Base-by-base conservation (phyloP, 805 yeast species). In the Candida xiaguanensis region DNA sequence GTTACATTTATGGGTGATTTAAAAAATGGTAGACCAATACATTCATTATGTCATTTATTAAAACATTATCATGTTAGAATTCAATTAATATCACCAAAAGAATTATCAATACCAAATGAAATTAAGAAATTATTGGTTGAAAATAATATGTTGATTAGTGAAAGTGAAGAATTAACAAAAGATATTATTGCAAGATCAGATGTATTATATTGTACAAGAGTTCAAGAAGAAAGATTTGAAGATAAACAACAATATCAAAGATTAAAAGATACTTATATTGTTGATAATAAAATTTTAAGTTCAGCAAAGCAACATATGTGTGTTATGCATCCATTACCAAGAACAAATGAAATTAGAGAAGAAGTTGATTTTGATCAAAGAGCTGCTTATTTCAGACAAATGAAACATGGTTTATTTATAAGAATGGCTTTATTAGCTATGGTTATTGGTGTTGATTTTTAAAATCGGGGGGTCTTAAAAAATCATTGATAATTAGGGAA, bases 291-390 rank as follows among this genome's bases (percentile, higher is more conserved):
- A 67, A 85, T 91, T 46, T 76, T 93, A 60, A 75, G 88, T 22
- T 81, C 85, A 63, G 98, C 99, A 53, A 93, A 95, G 72, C 89
- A 88, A 63, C 96, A 93, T 69, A 93, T 93, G 98, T 88, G 96
- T 65, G 85, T 93, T 48, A 84, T 93, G 95, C 99, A 93, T 64
- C 99, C 99, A 62, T 78, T 93, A 55, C 99, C 99, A 61, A 85
- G 99, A 67, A 90, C 88, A 49, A 84, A 80, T 56, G 99, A 93
- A 71, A 91, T 93, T 53, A 85, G 85, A 58, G 98, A 90, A 70
- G 99, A 93, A 72, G 98, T 93, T 56, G 99, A 93, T 65, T 93
- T 91, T 59, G 99, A 93, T 68, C 97, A 91, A 67, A 85, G 99
- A 66, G 98, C 99, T 49, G 98, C 99, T 43, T 93, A 93, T 74